Conservation (phyloP, 2,329 filamentous ascomycete genomes). For the Aspergillus hiratsukae region DNA sequence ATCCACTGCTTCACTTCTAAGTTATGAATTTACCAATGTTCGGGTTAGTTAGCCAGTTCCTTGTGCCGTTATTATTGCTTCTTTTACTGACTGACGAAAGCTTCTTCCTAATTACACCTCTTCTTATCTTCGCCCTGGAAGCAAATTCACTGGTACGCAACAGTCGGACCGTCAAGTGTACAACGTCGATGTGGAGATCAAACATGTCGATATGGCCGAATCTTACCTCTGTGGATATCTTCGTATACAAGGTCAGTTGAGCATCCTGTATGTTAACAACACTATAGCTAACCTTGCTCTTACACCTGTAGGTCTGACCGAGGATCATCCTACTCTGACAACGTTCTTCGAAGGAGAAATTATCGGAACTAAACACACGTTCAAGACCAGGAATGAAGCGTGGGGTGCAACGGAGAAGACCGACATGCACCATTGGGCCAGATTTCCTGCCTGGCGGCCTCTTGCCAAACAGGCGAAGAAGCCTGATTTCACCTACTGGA, state of each 20-base stretch:
- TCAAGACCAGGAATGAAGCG: constrained; percentile 78
- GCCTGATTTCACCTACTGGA: constrained; percentile 57
- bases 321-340: constrained; percentile 94
- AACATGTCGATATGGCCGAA: constrained; percentile 90
- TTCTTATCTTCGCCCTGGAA: constrained; percentile 80
- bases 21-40: constrained; percentile 53
- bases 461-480: constrained; percentile 61
- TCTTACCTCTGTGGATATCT: constrained; percentile 94
- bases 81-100: constrained; percentile 42
- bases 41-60: constrained; percentile 43
- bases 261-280: constrained; percentile 3
- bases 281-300: constrained; percentile 3
- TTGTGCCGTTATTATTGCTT: constrained; percentile 4
- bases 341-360: constrained; percentile 99
- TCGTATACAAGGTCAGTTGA: constrained; percentile 74
- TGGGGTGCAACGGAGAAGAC: constrained; percentile 93
- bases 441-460: constrained; percentile 81
- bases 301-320: constrained; percentile 66
- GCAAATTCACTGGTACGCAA: constrained; percentile 84
- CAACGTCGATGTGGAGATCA: constrained; percentile 94
- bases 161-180: constrained; percentile 91
- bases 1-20: constrained; percentile 44
- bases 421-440: constrained; percentile 87
- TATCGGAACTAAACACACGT: constrained; percentile 91
- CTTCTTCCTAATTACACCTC: constrained; percentile 74